Conservation (phyloP, 2,329 filamentous ascomycete genomes). For the Fusarium tanahbumbuense region DNA sequence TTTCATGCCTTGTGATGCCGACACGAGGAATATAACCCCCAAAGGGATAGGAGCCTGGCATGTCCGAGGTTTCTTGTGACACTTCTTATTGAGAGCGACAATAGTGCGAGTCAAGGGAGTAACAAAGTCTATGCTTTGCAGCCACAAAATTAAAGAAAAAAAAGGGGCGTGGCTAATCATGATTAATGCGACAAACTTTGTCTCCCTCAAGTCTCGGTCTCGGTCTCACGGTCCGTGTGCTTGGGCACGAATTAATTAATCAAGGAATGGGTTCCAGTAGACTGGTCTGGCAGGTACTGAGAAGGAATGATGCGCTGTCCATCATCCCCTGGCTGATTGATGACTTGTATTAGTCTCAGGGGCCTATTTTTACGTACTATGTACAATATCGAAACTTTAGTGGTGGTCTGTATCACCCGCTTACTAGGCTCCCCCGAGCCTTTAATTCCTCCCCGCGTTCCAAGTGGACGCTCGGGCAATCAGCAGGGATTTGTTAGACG, state of each 20-base stretch:
- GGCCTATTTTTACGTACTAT: conserved; percentile 39
- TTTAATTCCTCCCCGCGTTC: conserved; percentile 42
- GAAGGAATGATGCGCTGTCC: neutral
- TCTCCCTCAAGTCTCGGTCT: conserved; percentile 13
- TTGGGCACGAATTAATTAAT: conserved; percentile 9
- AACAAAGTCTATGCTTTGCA: conserved; percentile 10
- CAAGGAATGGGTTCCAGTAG: conserved; percentile 15
- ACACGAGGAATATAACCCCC: neutral
- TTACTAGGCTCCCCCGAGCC: conserved; percentile 18
- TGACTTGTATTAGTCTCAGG: conserved; percentile 27
- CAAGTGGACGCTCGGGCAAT: conserved; percentile 31
- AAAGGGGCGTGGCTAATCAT: conserved; percentile 13
- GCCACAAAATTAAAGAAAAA: conserved; percentile 22
- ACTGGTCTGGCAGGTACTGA: conserved; percentile 7
- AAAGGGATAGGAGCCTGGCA: conserved; percentile 2
- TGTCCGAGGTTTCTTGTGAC: conserved; percentile 1
- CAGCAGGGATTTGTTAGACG: conserved; percentile 13
- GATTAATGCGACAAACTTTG: conserved; percentile 23
- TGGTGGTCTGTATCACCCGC: conserved; percentile 24
- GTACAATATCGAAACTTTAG: conserved; percentile 19
- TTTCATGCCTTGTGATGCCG: conserved; percentile 25
- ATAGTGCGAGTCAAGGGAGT: conserved; percentile 6
- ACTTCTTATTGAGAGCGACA: conserved; percentile 1
- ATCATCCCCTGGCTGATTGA: conserved; percentile 6
- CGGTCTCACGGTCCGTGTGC: conserved; percentile 12